Evolutionary conservation across 345 rosid genomes (phyloP).

Genomic region (Gossypium longicalyx): DNA sequence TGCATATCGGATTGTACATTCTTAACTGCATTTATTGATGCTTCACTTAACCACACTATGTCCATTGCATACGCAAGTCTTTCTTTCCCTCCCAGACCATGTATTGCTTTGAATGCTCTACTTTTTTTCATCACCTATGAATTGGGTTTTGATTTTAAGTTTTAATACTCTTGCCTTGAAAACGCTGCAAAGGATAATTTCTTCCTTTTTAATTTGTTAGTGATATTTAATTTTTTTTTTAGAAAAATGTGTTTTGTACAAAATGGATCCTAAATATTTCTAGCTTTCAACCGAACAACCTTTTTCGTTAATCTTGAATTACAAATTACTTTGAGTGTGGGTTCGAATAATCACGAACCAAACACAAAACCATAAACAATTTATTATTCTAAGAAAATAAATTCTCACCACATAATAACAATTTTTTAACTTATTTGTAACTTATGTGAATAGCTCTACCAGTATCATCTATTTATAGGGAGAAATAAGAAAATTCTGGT

Average conservation of each 20-base stretch:
- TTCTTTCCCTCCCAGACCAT: neutral
- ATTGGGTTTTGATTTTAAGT: neutral
- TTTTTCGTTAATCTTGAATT: no score
- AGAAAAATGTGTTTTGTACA: no score
- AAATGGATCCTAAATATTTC: fast-evolving
- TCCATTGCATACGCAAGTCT: slow-evolving; percentile 59
- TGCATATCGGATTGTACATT: neutral
- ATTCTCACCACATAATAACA: no score
- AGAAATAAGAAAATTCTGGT: no score
- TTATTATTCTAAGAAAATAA: no score
- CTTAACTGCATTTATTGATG: slow-evolving; percentile 47
- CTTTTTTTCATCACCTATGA: neutral
- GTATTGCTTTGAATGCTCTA: neutral
- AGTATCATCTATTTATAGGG: no score
- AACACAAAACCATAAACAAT: no score
- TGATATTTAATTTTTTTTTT: no score
- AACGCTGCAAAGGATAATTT: neutral
- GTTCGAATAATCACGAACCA: no score
- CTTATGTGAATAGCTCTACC: no score
- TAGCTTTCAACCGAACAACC: fast-evolving
- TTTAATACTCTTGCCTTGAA: neutral
- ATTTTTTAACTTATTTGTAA: no score
- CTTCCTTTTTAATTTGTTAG: neutral
- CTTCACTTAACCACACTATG: slow-evolving; percentile 52
- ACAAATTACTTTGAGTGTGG: no score